Evolutionary conservation across 202 grass and related monocot species (phyloP).

Genomic region (Cymbopogon flexuosus): DNA sequence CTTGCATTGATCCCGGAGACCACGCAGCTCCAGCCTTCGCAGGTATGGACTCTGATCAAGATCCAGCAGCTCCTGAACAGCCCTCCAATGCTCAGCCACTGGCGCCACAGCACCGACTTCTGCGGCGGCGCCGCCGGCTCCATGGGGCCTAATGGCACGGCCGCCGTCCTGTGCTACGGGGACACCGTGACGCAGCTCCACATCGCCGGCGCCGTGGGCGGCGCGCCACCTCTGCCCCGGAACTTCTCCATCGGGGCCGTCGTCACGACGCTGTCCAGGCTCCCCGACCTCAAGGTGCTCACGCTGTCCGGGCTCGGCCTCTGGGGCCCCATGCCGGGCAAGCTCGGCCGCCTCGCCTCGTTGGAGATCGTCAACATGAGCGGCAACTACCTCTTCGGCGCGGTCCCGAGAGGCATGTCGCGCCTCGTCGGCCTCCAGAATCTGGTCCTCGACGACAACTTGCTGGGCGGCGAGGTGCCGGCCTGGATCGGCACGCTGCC

Average conservation of each 20-base stretch:
- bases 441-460: conserved; percentile 72
- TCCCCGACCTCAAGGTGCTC: conserved; percentile 86
- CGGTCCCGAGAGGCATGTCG: conserved; percentile 50
- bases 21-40: conserved; percentile 54
- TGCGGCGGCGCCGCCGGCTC: conserved; percentile 41
- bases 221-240: conserved; percentile 47
- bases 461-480: conserved; percentile 53
- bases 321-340: conserved; percentile 67
- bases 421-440: conserved; percentile 62
- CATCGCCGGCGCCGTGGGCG: conserved; percentile 33
- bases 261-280: conserved; percentile 63
- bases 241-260: conserved; percentile 74
- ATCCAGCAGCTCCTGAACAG: conserved; percentile 71
- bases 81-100: conserved; percentile 56
- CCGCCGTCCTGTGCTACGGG: conserved; percentile 77
- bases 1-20: conserved; percentile 35
- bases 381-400: conserved; percentile 68
- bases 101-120: conserved; percentile 75
- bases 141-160: conserved; percentile 27
- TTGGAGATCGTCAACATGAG: conserved; percentile 93
- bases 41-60: conserved; percentile 75
- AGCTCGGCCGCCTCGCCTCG: conserved; percentile 42
- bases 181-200: conserved; percentile 86
- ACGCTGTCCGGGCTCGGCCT: conserved; percentile 65
- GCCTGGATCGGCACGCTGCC: conserved; percentile 48